Evolutionary conservation across 2,329 filamentous ascomycete genomes (phyloP), one percentile per base, ranked within the genome.

Genomic region (Aschersonia sp.): DNA sequence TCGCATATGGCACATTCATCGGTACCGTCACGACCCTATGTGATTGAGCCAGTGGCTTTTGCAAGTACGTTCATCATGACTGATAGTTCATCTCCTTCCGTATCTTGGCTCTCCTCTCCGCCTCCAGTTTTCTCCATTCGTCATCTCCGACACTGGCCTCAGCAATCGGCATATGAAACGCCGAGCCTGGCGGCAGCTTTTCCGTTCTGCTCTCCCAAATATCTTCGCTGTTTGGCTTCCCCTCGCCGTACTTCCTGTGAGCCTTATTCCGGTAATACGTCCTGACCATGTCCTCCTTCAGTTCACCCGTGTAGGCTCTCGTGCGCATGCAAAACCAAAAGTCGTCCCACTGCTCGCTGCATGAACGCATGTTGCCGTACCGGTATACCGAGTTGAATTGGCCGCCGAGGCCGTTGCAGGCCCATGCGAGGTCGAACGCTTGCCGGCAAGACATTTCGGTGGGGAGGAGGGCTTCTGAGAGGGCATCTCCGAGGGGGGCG

Each of bases 261-360:
- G 78, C 74, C 64, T 82, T 84, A 53, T 76, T 72, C 52, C 78
- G 72, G 65, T 89, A 87, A 64, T 82, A 78, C 45, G 79, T 78
- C 51, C 72, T 71, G 48, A 94, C 74, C 56, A 74, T 72, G 47
- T 71, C 74, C 51, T 76, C 79, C 57, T 79, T 78, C 54, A 79
- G 68, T 43, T 73, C 66, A 30, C 77, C 74, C 0, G 73, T 64
- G 58, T 80, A 80, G 2, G 75, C 74, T 58, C 84, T 81, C 40
- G 81, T 82, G 53, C 86, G 82, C 89, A 97, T 96, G 72, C 92
- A 98, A 69, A 96, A 91, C 85, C 89, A 94, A 66, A 95, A 97
- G 65, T 95, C 86, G 51, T 83, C 77, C 89, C 91, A 96, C 53
- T 89, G 82, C 55, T 94, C 84, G 52, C 73, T 78, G 72, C 92